A percentile compares a stretch with the other conserved stretches of the same genome.
Conservation (phyloP, 192 early-diverging fungal genomes). For the Coemansia sp. region DNA sequence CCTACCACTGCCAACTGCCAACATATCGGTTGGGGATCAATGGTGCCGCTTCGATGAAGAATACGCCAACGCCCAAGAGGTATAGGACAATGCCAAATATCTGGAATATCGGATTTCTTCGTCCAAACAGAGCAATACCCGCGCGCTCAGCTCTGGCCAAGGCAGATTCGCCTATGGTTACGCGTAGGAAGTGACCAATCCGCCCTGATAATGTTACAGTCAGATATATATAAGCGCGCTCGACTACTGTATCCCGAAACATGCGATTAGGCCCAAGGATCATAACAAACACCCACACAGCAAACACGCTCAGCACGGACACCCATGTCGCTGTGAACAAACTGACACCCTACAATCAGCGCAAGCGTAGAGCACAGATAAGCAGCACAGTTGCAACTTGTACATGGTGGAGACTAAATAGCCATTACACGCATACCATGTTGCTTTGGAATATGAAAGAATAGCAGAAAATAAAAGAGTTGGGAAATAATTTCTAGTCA, state of each 20-base stretch:
- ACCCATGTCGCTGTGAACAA: slow-evolving; percentile 20
- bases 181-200: slow-evolving; percentile 14
- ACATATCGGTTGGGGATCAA: slow-evolving; percentile 44
- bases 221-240: slow-evolving; percentile 19
- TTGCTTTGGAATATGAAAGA: neutral
- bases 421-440: neutral
- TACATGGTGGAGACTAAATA: neutral
- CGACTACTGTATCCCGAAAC: slow-evolving; percentile 40
- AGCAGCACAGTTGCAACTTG: neutral
- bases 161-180: slow-evolving; percentile 11
- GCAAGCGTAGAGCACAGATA: neutral
- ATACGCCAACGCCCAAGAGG: slow-evolving; percentile 31
- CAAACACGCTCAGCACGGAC: slow-evolving; percentile 12
- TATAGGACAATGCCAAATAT: slow-evolving; percentile 33
- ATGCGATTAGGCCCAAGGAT: slow-evolving; percentile 47
- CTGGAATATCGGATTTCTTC: slow-evolving; percentile 44
- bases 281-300: slow-evolving; percentile 39
- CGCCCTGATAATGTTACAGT: slow-evolving; percentile 17
- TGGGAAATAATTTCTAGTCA: no score
- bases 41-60: slow-evolving; percentile 33
- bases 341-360: slow-evolving; percentile 14
- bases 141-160: slow-evolving; percentile 19
- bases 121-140: slow-evolving; percentile 34
- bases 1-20: slow-evolving; percentile 39
- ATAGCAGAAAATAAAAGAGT: neutral